Evolutionary conservation across 345 rosid genomes (phyloP), one percentile per base, ranked within the genome.

Genomic region (Citrus maxima): DNA sequence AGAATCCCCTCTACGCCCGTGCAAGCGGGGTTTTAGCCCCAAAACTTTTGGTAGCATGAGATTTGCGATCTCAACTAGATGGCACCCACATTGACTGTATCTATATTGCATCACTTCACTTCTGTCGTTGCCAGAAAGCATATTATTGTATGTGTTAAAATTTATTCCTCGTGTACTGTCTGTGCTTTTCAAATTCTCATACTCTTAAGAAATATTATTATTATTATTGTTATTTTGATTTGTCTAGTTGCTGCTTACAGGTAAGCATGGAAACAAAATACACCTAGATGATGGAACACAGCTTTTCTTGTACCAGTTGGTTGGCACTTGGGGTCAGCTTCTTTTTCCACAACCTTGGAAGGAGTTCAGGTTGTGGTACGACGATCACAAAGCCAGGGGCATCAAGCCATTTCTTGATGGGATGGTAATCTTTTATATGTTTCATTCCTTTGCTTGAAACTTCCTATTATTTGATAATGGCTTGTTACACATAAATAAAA

Each of bases 261-360:
- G 99, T 80, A 93, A 93, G 79, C 97, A 91, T 80, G 99, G 98
- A 67, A 91, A 91, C 86, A 90, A 91, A 78, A 68, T 91, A 59
- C 76, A 80, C 63, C 66, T 96, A 22, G 95, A 93, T 72, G 70
- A 77, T 49, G 86, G 79, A 82, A 88, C 89, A 0, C 87, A 34
- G 12, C 86, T 91, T 83, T 87, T 96, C 92, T 84, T 96, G 81
- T 96, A 96, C 81, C 97, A 93, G 83, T 78, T 96, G 76, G 97
- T 96, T 77, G 99, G 98, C 42, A 93, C 99, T 37, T 96, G 98
- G 99, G 99, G 99, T 58, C 99, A 96, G 86, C 92, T 96, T 80
- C 97, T 96, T 58, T 96, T 96, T 79, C 99, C 99, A 21, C 88
- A 84, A 80, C 97, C 93, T 22, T 96, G 99, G 99, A 96, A 94